phyloP scores from a whole-genome alignment of 495 filamentous ascomycete species.

The Neurospora sp. region DNA sequence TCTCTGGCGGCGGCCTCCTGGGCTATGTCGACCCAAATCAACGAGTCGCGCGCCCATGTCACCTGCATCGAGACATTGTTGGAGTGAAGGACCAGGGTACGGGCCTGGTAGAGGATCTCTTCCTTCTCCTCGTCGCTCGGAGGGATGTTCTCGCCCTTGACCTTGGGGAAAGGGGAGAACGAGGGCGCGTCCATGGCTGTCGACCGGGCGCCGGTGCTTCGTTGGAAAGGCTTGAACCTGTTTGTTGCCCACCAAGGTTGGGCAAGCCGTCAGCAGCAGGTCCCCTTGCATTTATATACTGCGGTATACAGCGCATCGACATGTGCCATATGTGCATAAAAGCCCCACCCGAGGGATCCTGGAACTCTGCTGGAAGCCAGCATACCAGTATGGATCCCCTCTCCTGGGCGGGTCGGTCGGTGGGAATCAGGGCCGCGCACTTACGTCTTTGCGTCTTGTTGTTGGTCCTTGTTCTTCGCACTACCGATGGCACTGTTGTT shows the following conservation, averaged over 20 bases:
- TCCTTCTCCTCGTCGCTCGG: conserved; percentile 93
- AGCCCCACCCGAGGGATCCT: background rate
- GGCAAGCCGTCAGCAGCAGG: conserved; percentile 10
- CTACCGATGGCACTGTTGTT: conserved; percentile 20
- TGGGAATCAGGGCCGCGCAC: conserved; percentile 3
- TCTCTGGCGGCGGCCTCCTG: conserved; percentile 55
- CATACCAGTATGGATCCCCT: background rate
- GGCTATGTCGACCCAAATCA: conserved; percentile 80
- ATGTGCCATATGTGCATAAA: background rate
- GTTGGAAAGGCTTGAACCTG: conserved; percentile 40
- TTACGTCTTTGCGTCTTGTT: conserved; percentile 17
- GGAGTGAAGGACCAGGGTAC: conserved; percentile 76
- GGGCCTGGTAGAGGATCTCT: conserved; percentile 70
- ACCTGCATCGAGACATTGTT: conserved; percentile 96
- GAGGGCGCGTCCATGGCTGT: conserved; percentile 52
- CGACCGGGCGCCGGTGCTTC: conserved; percentile 13
- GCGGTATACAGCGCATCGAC: background rate
- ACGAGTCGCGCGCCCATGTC: conserved; percentile 87
- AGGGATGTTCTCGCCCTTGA: conserved; percentile 81
- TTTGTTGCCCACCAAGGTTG: conserved; percentile 12
- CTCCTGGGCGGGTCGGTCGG: background rate
- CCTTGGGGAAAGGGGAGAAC: conserved; percentile 85
- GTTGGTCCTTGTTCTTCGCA: conserved; percentile 5
- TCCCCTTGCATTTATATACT: conserved; percentile 6
- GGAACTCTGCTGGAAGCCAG: background rate